These are phyloP conservation scores for Cladosporium halotolerans DNA, from an alignment of 2,329 filamentous ascomycete species.

Conservation along the genomic window DNA sequence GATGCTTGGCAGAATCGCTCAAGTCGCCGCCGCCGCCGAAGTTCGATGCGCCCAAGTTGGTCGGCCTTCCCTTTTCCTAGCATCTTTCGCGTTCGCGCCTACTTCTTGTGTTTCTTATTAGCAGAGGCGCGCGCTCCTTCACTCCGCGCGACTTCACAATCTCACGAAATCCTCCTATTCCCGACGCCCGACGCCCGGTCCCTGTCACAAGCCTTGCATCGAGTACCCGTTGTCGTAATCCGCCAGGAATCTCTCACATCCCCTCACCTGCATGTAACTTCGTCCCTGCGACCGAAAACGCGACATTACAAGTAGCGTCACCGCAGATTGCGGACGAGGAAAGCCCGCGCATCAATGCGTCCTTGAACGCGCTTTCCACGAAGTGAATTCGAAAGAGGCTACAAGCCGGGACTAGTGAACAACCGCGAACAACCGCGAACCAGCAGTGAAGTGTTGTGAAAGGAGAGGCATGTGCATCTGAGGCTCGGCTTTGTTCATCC, in stretches of 20 bases:
- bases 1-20: slow-evolving; percentile 1
- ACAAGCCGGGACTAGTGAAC: too few species aligned
- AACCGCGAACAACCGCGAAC: too few species aligned
- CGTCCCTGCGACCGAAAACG: neutral
- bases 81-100: slow-evolving; percentile 3
- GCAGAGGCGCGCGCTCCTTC: neutral
- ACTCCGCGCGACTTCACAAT: neutral
- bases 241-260: slow-evolving; percentile 1
- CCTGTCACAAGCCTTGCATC: neutral
- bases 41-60: neutral
- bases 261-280: neutral
- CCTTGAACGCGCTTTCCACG: neutral
- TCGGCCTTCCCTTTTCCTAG: slow-evolving; percentile 1
- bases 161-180: neutral
- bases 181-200: neutral
- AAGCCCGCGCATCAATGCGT: slow-evolving; percentile 6
- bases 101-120: neutral
- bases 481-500: neutral
- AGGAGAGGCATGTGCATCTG: slow-evolving; percentile 4
- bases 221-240: neutral
- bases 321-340: neutral
- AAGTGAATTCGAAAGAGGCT: too few species aligned
- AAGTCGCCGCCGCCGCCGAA: slow-evolving; percentile 2
- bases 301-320: neutral
- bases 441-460: too few species aligned